These are phyloP conservation scores for Stephanodiscus minutulus DNA, from an alignment of 108 stramenopile species.

Conservation along the genomic window DNA sequence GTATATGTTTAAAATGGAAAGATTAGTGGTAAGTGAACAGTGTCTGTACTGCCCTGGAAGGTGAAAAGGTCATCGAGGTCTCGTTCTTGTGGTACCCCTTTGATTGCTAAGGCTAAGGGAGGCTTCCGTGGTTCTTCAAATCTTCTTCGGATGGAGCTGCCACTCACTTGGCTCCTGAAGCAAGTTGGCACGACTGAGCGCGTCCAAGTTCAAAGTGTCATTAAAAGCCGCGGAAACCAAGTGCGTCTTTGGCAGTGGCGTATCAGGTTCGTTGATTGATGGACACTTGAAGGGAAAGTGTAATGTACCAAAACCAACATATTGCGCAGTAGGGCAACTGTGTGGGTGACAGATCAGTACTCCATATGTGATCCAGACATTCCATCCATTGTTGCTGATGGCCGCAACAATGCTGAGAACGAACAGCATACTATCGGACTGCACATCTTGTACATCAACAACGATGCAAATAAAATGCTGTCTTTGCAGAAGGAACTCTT, in stretches of 20 bases:
- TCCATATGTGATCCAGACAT: conserved; percentile 55
- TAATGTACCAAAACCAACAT: conserved; percentile 4
- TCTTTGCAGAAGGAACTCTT: conserved; percentile 21
- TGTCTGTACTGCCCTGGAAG: conserved; percentile 40
- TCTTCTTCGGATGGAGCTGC: conserved; percentile 51
- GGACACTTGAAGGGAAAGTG: not conserved
- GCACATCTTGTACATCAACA: not conserved
- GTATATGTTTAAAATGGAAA: no score
- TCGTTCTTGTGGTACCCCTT: conserved; percentile 33
- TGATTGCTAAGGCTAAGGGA: conserved; percentile 47
- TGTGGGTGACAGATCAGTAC: conserved; percentile 6
- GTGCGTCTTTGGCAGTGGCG: conserved; percentile 38
- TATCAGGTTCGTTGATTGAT: not conserved
- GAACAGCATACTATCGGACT: conserved; percentile 9
- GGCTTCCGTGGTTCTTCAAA: conserved; percentile 9
- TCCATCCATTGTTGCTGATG: not conserved
- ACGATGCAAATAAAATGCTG: conserved; percentile 13
- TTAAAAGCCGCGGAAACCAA: conserved; percentile 53
- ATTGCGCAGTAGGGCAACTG: not conserved
- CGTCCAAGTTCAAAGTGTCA: conserved; percentile 47
- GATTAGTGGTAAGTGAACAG: no score
- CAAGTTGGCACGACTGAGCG: conserved; percentile 47
- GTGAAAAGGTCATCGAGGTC: conserved; percentile 49
- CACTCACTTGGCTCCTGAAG: conserved; percentile 67
- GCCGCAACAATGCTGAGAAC: not conserved